Evolutionary conservation across 495 filamentous ascomycete genomes (phyloP), one percentile per base, ranked within the genome.

Genomic region (Penicillium goetzii): DNA sequence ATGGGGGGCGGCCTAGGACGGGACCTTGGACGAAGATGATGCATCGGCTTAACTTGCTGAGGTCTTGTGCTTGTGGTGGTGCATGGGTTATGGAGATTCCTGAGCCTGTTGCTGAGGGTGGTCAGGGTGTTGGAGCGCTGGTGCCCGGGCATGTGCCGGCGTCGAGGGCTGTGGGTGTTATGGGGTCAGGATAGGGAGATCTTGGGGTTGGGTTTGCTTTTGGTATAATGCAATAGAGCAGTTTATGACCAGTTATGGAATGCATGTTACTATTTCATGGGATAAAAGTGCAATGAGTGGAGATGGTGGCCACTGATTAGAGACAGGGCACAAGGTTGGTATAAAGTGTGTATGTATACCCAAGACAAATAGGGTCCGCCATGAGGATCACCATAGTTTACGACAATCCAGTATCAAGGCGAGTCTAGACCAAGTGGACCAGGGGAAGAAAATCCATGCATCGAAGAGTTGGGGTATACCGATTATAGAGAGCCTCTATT

Each of bases 41-140:
- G 57, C 69, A 68, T 34, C 78, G 78, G 59, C 57, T 81, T 72
- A 75, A 72, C 38, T 50, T 80, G 60, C 52, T 82, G 58, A 62
- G 80, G 25, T 68, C 66, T 61, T 82, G 80, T 76, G 72, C 80
- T 56, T 82, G 80, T 66, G 75, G 77, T 30, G 80, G 78, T 15
- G 75, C 76, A 72, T 82, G 78, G 78, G 69, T 74, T 45, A 47
- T 78, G 61, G 74, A 72, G 56, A 10, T 47, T 59, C 38, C 51
- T 53, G 67, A 64, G 23, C 11, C 56, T 64, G 45, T 23, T 32
- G 11, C 9, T 47, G 43, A 33, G 26, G 17, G 19, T 54, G 45
- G 32, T 10, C 45, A 47, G 56, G 61, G 23, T 34, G 36, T 30
- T 47, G 38, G 40, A 40, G 26, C 11, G 0, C n/a, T 58, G 25